Base-by-base conservation (phyloP, 2,329 filamentous ascomycete genomes). In the Colletotrichum somersetense region DNA sequence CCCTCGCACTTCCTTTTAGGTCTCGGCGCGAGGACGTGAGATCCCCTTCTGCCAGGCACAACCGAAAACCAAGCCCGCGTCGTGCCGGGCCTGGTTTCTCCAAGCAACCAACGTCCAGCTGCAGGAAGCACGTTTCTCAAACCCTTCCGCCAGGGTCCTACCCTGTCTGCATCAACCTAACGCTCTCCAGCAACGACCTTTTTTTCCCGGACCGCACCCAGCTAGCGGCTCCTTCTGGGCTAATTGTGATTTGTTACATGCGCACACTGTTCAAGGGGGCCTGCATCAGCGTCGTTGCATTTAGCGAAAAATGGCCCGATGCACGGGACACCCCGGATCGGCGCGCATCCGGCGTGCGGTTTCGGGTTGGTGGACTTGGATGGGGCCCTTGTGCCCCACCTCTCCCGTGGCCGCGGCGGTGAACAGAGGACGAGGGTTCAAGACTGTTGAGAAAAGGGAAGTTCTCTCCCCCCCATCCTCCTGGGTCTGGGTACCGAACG, bases 231-330 rank as follows among this genome's bases (percentile, higher is more conserved):
- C 33, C 44, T 6, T 46, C 7, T 18, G 16, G 23, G 20, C 16
- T 35, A 26, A 16, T 14, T 20, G 23, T 38, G 40, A 30, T 26
- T 14, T 18, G 10, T 48, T 16, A 18, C 38, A 26, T 26, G 23
- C 18, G 48, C 70, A 65, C 70, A 65, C 63, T 61, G 61, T 55
- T 70, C 66, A 62, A 69, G 61, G 70, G 40, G 70, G 40, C 55
- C 20, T 66, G 59, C 59, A 52, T 35, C 55, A 65, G 59, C 55
- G 46, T 72, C 53, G 69, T 69, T 33, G 40, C 53, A 50, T 55
- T 70, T 26, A 65, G 59, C 59, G 23, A 48, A 46, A 48, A 48
- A 59, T 65, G 66, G 59, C 46, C 65, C 33, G 38, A 64, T 69
- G 61, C 59, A 67, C 64, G 68, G 57, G 23, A 55, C 58, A 44